Conservation (phyloP, 2,329 filamentous ascomycete species). For the Xylaria sp. region DNA sequence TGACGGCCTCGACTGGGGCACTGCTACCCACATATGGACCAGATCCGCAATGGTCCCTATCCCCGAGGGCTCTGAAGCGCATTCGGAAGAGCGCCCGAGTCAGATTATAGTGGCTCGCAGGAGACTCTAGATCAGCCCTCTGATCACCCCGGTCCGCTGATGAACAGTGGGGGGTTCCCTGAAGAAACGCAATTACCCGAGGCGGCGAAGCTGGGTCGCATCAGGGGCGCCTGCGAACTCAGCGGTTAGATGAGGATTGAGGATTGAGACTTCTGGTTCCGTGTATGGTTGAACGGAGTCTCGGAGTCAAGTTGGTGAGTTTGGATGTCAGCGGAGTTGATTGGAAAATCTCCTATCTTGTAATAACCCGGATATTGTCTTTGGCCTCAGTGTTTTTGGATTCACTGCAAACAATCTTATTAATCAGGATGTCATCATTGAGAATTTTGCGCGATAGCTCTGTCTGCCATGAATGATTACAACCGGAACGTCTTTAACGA, state of each 20-base stretch:
- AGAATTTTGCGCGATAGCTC: too few species aligned
- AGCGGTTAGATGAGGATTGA: constrained; percentile 26
- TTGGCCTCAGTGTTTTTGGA: background rate
- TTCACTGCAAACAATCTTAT: too few species aligned
- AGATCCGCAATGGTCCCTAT: constrained; percentile 72
- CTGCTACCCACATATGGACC: constrained; percentile 71
- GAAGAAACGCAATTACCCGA: constrained; percentile 20
- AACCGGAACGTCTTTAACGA: too few species aligned
- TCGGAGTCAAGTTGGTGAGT: background rate
- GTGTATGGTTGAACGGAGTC: background rate
- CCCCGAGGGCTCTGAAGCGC: constrained; percentile 65
- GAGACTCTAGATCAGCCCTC: constrained; percentile 55
- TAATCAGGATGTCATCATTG: too few species aligned
- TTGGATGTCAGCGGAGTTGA: background rate
- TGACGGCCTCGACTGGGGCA: constrained; percentile 64
- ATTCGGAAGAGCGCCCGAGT: constrained; percentile 58
- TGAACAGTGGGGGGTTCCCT: constrained; percentile 12
- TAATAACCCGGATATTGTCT: background rate
- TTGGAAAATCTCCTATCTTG: background rate
- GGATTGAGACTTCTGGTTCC: background rate
- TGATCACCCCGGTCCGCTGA: constrained; percentile 16
- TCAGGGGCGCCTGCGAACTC: constrained; percentile 40
- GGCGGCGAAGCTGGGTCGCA: background rate
- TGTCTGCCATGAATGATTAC: too few species aligned
- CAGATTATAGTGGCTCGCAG: constrained; percentile 51